phyloP scores from a whole-genome alignment of 1,284 basidiomycete genomes.

The Malassezia restricta region DNA sequence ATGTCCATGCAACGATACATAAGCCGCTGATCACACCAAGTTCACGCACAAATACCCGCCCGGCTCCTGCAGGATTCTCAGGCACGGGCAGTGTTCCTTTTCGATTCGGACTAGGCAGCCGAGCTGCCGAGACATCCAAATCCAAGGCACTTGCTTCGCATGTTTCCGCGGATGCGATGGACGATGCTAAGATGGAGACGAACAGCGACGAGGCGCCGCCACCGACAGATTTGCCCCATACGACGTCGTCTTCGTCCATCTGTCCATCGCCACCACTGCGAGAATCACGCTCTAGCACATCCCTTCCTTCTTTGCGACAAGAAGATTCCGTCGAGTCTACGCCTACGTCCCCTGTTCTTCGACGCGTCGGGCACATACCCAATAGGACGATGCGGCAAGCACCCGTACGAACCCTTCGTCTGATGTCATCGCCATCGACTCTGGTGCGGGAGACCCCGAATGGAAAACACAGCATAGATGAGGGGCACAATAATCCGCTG shows the following conservation, averaged over 20 bases:
- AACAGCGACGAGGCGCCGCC: too few species aligned
- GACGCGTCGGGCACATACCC: conserved; percentile 11
- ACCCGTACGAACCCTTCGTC: conserved; percentile 1
- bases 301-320: neutral
- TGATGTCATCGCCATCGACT: conserved; percentile 8
- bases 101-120: conserved; percentile 37
- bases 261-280: neutral
- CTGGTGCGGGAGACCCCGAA: neutral
- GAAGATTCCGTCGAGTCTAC: neutral
- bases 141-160: neutral
- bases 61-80: neutral
- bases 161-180: too few species aligned
- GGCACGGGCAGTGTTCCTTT: conserved; percentile 30
- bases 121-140: neutral
- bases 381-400: neutral
- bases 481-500: neutral
- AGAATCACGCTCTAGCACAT: neutral
- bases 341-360: conserved; percentile 2
- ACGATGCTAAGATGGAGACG: too few species aligned
- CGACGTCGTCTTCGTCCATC: neutral
- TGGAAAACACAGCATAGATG: neutral
- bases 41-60: neutral
- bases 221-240: too few species aligned
- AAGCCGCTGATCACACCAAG: neutral
- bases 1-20: neutral